Percentiles rank a stretch among this genome's conserved stretches.
phyloP scores from a whole-genome alignment of 345 rosid species.

The Viola odorata region DNA sequence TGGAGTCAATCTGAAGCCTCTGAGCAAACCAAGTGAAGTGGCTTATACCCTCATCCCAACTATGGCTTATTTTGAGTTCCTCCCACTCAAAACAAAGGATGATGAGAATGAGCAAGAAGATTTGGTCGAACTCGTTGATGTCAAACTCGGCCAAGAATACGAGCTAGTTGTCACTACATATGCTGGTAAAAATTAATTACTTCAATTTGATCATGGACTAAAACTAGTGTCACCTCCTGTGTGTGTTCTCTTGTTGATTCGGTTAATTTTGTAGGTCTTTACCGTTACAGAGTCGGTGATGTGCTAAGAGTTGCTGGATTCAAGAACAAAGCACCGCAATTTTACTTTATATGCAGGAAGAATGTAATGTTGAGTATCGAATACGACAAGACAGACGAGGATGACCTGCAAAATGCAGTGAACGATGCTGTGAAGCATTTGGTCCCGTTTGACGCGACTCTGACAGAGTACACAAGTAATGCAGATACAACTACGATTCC shows the following conservation, averaged over 20 bases:
- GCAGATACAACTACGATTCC: constrained; percentile 18
- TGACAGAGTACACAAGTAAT: constrained; percentile 22
- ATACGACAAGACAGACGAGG: constrained; percentile 13
- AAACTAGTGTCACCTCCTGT: no score
- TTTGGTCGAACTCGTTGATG: constrained; percentile 5
- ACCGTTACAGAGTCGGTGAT: constrained; percentile 23
- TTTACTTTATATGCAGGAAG: constrained; percentile 6
- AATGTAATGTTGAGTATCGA: constrained; percentile 14
- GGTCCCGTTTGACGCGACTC: not conserved
- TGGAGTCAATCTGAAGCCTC: constrained; percentile 22
- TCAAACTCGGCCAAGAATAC: no score
- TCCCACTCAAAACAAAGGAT: constrained; percentile 4
- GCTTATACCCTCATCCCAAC: constrained; percentile 25
- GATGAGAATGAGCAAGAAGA: constrained; percentile 6
- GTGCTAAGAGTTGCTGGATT: constrained; percentile 3
- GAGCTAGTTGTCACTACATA: constrained; percentile 18
- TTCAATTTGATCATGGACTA: no score
- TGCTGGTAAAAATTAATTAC: constrained; percentile 20
- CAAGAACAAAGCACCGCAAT: no score
- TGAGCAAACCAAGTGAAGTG: constrained; percentile 19
- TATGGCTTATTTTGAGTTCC: constrained; percentile 27
- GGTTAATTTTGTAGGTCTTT: constrained; percentile 10
- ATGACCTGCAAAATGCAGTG: constrained; percentile 2
- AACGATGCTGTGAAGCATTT: constrained; percentile 7
- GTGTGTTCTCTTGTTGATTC: not conserved